These are phyloP conservation scores for Staphylotrichum longicolle DNA, from an alignment of 495 filamentous ascomycete species.

Conservation along the genomic window DNA sequence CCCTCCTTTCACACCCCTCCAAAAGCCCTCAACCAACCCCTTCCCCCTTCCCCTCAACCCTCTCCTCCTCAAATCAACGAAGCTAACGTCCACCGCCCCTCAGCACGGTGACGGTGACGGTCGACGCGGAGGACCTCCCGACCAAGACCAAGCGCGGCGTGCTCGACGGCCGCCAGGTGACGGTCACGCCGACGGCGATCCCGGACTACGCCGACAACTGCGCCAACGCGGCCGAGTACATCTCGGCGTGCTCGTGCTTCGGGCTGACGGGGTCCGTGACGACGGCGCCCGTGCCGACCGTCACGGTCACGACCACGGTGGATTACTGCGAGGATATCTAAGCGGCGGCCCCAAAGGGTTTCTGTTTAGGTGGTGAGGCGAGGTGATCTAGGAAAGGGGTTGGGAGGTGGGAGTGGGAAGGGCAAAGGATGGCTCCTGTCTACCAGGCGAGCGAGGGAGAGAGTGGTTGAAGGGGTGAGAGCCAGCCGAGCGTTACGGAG, in stretches of 20 bases:
- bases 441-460: too few species aligned
- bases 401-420: not conserved
- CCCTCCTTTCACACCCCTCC: not conserved
- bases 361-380: not conserved
- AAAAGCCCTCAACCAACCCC: not conserved
- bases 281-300: constrained; percentile 32
- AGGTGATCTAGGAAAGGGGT: not conserved
- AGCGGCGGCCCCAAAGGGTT: not conserved
- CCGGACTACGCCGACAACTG: constrained; percentile 32
- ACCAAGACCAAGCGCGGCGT: constrained; percentile 21
- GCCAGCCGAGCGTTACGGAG: too few species aligned
- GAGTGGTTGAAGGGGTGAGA: too few species aligned
- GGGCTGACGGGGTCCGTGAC: constrained; percentile 33
- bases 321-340: constrained; percentile 32
- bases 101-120: constrained; percentile 34
- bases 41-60: not conserved
- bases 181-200: constrained; percentile 25
- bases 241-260: constrained; percentile 38
- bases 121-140: constrained; percentile 19
- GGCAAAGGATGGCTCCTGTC: too few species aligned
- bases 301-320: constrained; percentile 34
- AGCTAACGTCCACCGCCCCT: not conserved
- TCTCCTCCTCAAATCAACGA: not conserved
- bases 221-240: constrained; percentile 25
- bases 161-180: constrained; percentile 21